Base-by-base conservation (phyloP, 2,329 filamentous ascomycete genomes). In the Diaporthe ampelina region DNA sequence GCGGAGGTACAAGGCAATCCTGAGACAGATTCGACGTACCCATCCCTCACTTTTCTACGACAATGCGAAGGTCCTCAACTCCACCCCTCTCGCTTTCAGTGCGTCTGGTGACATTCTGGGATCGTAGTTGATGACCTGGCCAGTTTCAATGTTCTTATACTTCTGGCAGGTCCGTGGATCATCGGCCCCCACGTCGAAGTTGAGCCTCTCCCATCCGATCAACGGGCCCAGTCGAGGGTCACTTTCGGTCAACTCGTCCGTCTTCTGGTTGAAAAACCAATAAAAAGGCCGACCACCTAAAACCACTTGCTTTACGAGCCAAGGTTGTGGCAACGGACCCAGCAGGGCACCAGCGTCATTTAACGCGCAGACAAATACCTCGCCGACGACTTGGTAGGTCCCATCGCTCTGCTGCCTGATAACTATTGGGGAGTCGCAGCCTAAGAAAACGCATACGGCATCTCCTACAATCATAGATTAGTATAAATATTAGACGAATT, bases 251-350 rank as follows among this genome's bases (percentile, higher is more conserved):
- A 3, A 1, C 54, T 57, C 54, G 29, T 19, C 54, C 21, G 54
- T 57, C 17, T n/a, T 6, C 54, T 6, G 17, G 17, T 57, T 57
- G 4, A 35, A 19, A n/a, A 57, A 35, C 32, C 32, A 15, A 21
- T 35, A 35, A 5, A 19, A 2, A 57, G 15, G 9, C 26, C 54
- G 54, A 0, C 0, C 17, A 7, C 21, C 19, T 7, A 8, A 35
- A 6, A 11, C 15, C 15, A 13, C 1, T 21, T 35, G 3, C 54
- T 21, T 15, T 32, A 35, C 17, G 7, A 8, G 4, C 54, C 54
- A 57, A 35, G 54, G 54, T n/a, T 35, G 29, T 57, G 54, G 54
- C 54, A 57, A 29, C 35, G 26, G 54, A 29, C 54, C 54, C 29
- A 57, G 54, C 29, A 57, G 54, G 2, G 29, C 54, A 21, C 21